Evolutionary conservation across 2,329 filamentous ascomycete genomes (phyloP), one percentile per base, ranked within the genome.

Genomic region (Alternaria metachromatica): DNA sequence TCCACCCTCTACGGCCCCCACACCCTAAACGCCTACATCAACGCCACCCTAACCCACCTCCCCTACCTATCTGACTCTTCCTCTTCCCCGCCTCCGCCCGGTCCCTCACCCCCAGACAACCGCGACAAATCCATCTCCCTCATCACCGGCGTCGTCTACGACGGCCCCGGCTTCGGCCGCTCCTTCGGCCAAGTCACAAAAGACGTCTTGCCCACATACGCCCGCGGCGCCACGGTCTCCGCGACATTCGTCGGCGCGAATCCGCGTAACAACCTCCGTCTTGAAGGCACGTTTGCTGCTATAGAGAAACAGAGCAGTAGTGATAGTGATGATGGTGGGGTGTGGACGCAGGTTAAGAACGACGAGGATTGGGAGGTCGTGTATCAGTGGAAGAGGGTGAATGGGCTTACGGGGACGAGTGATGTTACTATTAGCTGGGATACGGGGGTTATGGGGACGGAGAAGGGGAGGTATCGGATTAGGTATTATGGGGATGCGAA

Each of bases 401-500:
- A 89, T 72, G 86, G 84, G 3, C 59, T 94, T 2, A 78, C 93
- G 21, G 94, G 90, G 0, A 89, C 90, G 33, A 97, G 93, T 73
- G 88, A 94, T 76, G 94, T 93, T 1, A 89, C 85, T 9, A 85
- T 97, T 57, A 86, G 87, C 53, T 98, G 95, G 95, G 91, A 95
- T 80, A 90, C 91, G 33, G 65, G 76, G 30, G 85, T 85, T 20
- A 82, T 84, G 2, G 55, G 64, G 66, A 77, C 59, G 60, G 80
- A 66, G 64, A 76, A 79, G 1, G 94, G 94, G 0, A 88, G 86
- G 51, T 98, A 97, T 80, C 84, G 94, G 23, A 80, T 97, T 49
- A 88, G 85, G 81, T 98, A 97, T 76, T 95, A 90, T 80, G 95
- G 95, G 0, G 94, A 97, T 80, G 84, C 88, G 3, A 97, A 94